Evolutionary conservation across 805 yeast species (phyloP).

Genomic region (Suhomyces prunicola): DNA sequence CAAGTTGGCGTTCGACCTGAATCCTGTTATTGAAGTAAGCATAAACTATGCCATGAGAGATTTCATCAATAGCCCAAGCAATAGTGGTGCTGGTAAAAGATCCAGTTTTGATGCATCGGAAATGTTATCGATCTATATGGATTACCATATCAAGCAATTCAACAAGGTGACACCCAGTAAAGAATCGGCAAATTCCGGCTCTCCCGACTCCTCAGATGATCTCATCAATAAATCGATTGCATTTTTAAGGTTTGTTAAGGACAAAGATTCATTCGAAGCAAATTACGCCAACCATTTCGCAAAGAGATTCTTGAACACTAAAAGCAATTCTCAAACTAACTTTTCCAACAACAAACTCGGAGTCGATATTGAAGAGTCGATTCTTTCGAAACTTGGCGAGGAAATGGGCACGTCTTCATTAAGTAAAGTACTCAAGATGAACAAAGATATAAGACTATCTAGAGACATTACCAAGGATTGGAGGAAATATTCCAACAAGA

Average conservation of each 20-base stretch:
- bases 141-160: conserved; percentile 35
- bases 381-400: conserved; percentile 64
- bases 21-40: conserved; percentile 49
- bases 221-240: conserved; percentile 54
- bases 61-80: conserved; percentile 55
- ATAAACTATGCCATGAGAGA: conserved; percentile 61
- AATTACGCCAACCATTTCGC: conserved; percentile 85
- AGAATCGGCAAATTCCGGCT: conserved; percentile 7
- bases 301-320: conserved; percentile 55
- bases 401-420: conserved; percentile 81
- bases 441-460: conserved; percentile 64
- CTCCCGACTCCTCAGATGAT: conserved; percentile 24
- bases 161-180: conserved; percentile 18
- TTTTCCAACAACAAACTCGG: conserved; percentile 33
- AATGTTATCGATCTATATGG: conserved; percentile 39
- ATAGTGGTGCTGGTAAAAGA: conserved; percentile 41
- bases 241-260: conserved; percentile 66
- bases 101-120: conserved; percentile 38
- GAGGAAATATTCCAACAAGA: conserved; percentile 19
- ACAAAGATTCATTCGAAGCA: conserved; percentile 83
- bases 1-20: conserved; percentile 46
- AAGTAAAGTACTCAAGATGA: conserved; percentile 80
- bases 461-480: conserved; percentile 38
- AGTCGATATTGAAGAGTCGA: conserved; percentile 65
- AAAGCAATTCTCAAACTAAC: conserved; percentile 17